Conservation (phyloP, 2,329 filamentous ascomycete species). For the Capronia coronata region DNA sequence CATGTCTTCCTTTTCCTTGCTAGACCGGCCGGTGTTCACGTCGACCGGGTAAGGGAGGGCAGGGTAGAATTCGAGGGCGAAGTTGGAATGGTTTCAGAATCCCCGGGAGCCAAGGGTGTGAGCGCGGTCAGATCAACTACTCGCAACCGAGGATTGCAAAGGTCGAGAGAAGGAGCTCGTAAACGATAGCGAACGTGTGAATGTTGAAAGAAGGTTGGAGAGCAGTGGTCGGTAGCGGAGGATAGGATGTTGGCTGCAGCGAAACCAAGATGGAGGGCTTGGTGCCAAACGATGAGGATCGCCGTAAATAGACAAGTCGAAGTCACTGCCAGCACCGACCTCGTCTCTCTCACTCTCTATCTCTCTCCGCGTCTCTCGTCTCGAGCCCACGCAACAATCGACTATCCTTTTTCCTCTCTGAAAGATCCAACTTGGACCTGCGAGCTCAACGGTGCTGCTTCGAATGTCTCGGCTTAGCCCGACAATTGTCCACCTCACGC, state of each 20-base stretch:
- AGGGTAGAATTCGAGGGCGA: conserved; percentile 7
- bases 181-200: conserved; percentile 1
- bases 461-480: neutral
- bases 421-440: neutral
- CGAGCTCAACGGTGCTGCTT: neutral
- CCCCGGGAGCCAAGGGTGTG: neutral
- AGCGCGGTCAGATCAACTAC: neutral
- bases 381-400: neutral
- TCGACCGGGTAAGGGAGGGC: neutral
- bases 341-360: neutral
- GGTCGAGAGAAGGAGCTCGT: neutral
- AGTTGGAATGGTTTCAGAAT: neutral
- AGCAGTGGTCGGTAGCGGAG: neutral
- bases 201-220: neutral
- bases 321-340: neutral
- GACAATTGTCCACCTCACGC: neutral
- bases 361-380: neutral
- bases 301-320: neutral
- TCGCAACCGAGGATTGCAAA: neutral
- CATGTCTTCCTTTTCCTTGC: neutral
- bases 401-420: neutral
- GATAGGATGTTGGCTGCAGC: neutral
- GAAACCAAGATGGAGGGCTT: conserved; percentile 1
- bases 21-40: neutral
- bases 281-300: too few relatives aligned